Conservation (phyloP, 1,284 basidiomycete genomes). For the Apiotrichum montevideense region DNA sequence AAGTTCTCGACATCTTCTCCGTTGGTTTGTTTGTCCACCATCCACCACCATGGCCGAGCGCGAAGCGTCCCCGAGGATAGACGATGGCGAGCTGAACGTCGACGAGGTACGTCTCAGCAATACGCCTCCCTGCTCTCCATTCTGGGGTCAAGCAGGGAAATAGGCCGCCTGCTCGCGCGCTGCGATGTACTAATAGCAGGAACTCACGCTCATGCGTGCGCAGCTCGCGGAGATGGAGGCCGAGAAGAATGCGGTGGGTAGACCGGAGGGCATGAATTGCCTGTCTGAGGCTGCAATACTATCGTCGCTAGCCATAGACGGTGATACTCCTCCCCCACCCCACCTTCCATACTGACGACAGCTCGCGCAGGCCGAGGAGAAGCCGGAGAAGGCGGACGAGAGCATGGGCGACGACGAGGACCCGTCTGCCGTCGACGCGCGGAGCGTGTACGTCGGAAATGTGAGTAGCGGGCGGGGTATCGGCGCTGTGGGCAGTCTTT, state of each 20-base stretch:
- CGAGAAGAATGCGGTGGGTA: conserved; percentile 60
- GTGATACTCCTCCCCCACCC: neutral
- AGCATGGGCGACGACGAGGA: conserved; percentile 56
- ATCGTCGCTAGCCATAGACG: no score
- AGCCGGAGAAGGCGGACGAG: conserved; percentile 45
- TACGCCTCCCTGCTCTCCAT: neutral
- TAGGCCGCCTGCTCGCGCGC: neutral
- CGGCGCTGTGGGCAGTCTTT: no score
- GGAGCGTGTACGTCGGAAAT: conserved; percentile 95
- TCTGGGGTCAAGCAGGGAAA: neutral
- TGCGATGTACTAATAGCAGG: conserved; percentile 28
- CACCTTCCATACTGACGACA: conserved; percentile 1
- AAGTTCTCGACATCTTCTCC: no score
- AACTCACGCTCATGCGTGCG: conserved; percentile 72
- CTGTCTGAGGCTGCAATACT: neutral
- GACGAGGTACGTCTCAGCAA: conserved; percentile 30
- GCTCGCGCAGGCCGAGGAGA: conserved; percentile 15
- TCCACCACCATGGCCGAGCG: conserved; percentile 33
- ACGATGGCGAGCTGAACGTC: conserved; percentile 37
- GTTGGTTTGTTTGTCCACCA: no score
- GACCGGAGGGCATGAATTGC: neutral
- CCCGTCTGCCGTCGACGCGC: conserved; percentile 64
- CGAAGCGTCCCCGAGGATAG: conserved; percentile 34
- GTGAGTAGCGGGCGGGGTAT: conserved; percentile 53
- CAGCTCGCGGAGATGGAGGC: conserved; percentile 82